A percentile compares a stretch with the other conserved stretches of the same genome.
Conservation (phyloP, 116 monocot species). For the Thalassia testudinum region DNA sequence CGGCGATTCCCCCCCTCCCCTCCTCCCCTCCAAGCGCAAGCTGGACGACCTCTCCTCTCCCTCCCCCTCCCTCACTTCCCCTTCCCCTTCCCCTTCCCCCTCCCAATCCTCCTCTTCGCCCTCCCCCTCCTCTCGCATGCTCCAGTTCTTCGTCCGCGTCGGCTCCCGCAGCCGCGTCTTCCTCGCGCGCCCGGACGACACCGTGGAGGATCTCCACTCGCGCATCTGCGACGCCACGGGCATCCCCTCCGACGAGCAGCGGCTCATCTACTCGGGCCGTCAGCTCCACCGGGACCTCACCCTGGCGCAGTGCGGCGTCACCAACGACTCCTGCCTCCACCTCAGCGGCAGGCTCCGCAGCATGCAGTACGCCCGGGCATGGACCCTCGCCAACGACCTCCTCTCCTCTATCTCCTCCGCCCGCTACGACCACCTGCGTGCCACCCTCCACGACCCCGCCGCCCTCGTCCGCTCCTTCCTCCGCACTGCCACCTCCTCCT, state of each 20-base stretch:
- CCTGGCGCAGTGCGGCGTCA: constrained; percentile 20
- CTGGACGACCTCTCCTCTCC: constrained; percentile 13
- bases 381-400: constrained; percentile 46
- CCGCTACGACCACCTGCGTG: neutral
- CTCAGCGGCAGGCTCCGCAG: constrained; percentile 36
- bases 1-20: constrained; percentile 4
- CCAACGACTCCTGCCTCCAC: constrained; percentile 32
- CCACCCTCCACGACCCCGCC: constrained; percentile 3
- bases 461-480: constrained; percentile 30
- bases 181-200: constrained; percentile 18
- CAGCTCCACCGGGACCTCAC: constrained; percentile 41
- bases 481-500: neutral
- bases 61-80: neutral
- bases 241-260: constrained; percentile 18
- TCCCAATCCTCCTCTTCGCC: constrained; percentile 3
- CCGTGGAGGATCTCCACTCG: constrained; percentile 24
- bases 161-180: constrained; percentile 21
- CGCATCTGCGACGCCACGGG: constrained; percentile 9
- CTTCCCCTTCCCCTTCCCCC: neutral
- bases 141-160: constrained; percentile 68
- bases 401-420: neutral
- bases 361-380: constrained; percentile 27
- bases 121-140: neutral
- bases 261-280: constrained; percentile 44
- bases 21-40: constrained; percentile 38